A percentile compares a stretch with the other conserved stretches of the same genome.
phyloP scores from a whole-genome alignment of 179 eudicot genomes.

The Actinidia chinensis region DNA sequence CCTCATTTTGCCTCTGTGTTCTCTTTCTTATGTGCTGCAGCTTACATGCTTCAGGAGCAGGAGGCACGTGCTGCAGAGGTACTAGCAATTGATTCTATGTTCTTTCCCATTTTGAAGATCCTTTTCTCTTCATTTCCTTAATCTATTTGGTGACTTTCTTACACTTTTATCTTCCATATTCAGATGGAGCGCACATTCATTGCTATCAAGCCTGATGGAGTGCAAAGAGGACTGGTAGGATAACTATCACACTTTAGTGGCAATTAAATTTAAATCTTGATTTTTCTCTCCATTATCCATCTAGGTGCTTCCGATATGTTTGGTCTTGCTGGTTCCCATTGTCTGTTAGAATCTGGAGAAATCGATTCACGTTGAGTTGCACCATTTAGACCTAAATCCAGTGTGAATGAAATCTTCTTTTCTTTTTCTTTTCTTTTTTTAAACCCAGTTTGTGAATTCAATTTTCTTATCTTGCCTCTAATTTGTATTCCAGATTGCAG shows the following conservation, averaged over 20 bases:
- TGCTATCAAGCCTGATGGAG: constrained; percentile 99
- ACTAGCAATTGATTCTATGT: constrained; percentile 19
- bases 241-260: neutral
- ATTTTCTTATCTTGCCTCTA: neutral
- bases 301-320: neutral
- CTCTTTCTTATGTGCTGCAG: constrained; percentile 33
- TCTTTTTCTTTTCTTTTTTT: neutral
- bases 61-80: constrained; percentile 94
- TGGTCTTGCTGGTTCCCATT: neutral
- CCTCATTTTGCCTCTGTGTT: neutral
- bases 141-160: neutral
- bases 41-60: constrained; percentile 86
- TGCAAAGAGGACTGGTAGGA: constrained; percentile 86
- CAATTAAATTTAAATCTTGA: neutral
- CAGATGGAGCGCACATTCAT: constrained; percentile 96
- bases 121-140: neutral
- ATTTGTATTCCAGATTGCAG: constrained; percentile 58
- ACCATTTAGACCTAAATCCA: neutral
- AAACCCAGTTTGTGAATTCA: neutral
- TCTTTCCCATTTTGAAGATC: constrained; percentile 6
- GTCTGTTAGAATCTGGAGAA: neutral
- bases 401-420: neutral
- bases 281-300: neutral
- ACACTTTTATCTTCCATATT: neutral
- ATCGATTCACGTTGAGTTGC: neutral